Base-by-base conservation (phyloP, 2,329 filamentous ascomycete species). In the Alternaria solani region DNA sequence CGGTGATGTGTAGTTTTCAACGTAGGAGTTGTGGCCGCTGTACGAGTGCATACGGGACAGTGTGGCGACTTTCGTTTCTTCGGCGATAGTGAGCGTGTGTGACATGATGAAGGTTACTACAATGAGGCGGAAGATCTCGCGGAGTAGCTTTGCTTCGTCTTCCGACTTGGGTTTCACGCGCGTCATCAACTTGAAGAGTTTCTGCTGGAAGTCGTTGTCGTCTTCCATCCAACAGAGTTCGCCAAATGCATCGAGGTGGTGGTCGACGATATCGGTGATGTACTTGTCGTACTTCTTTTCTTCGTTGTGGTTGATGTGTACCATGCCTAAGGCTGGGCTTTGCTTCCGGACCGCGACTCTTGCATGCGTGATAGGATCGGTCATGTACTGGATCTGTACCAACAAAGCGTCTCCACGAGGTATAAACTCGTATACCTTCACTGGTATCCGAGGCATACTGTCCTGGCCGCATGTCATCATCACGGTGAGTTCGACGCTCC, bases 31-130 rank as follows among this genome's bases (percentile, higher is more conserved):
- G 7, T 68, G 73, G 23, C 70, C 71, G n/a, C 65, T 63, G 48
- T 75, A 77, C 20, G 78, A 78, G 30, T 75, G 76, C 62, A 84
- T 75, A 25, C 75, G 73, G 25, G 70, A 68, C n/a, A 83, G 72
- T 18, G 78, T 74, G 6, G 69, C 59, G 18, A 65, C 64, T 25
- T 80, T 77, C 26, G 73, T 76, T 58, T 79, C 74, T 56, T 81
- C 76, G 25, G 76, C 73, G 26, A 84, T 80, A 38, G 78, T 82
- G 32, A 84, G 69, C 5, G 81, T 81, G 63, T 81, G 82, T 32
- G 78, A 79, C 80, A 84, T 83, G 60, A 84, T 83, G 66, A 81
- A 83, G 1, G 82, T 84, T 46, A 80, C 76, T 3, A 83, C 74
- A 32, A 82, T 76, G 65, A 84, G 79, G 43, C 81, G 79, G 53